These are phyloP conservation scores for Saccharomyces uvarum DNA, from an alignment of 1,139 yeast species.

Conservation along the genomic window DNA sequence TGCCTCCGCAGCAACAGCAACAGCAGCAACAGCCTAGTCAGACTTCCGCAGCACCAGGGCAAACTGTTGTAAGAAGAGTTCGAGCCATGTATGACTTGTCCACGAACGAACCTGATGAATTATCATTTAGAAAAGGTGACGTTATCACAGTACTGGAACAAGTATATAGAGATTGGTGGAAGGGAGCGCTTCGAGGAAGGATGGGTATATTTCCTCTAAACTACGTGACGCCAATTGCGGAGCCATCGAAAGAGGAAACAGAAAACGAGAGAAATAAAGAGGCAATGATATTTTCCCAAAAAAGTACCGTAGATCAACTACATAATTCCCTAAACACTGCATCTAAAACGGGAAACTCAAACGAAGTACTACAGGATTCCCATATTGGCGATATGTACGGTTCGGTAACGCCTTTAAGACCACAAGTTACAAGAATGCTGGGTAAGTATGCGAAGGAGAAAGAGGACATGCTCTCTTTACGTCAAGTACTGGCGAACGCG, in stretches of 20 bases:
- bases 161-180: slow-evolving; percentile 93
- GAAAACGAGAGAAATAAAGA: slow-evolving; percentile 39
- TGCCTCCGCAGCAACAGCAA: slow-evolving; percentile 3
- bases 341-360: slow-evolving; percentile 31
- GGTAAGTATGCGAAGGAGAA: slow-evolving; percentile 69
- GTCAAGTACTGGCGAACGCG: slow-evolving; percentile 62
- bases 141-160: slow-evolving; percentile 78
- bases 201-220: slow-evolving; percentile 91
- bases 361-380: slow-evolving; percentile 42
- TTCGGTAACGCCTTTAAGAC: slow-evolving; percentile 62
- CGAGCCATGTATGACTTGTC: slow-evolving; percentile 77
- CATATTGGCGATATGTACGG: slow-evolving; percentile 54
- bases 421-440: slow-evolving; percentile 61
- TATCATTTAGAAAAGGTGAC: slow-evolving; percentile 68
- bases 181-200: slow-evolving; percentile 74
- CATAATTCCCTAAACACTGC: slow-evolving; percentile 33
- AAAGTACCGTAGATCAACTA: slow-evolving; percentile 55
- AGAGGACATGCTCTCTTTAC: slow-evolving; percentile 65
- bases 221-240: slow-evolving; percentile 75
- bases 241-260: slow-evolving; percentile 52
- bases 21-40: slow-evolving; percentile 2
- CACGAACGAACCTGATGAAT: slow-evolving; percentile 63
- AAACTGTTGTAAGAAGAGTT: slow-evolving; percentile 50
- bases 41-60: slow-evolving; percentile 9
- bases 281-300: slow-evolving; percentile 40